Conservation (phyloP, 2,329 filamentous ascomycete species). For the Trichoderma koningiopsis region DNA sequence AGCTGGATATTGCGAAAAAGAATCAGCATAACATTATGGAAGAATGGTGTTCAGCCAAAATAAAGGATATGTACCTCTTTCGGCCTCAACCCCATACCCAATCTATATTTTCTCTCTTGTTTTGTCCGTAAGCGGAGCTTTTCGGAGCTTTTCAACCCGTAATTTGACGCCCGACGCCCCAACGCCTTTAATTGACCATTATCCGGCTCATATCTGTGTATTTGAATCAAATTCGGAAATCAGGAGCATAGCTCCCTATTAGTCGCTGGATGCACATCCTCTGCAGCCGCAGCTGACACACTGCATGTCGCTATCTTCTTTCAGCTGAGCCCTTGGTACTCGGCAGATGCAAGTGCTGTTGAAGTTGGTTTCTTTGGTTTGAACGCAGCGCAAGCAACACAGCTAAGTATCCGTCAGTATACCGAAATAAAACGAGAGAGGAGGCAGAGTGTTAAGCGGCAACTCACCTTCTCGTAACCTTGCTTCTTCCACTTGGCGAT, state of each 20-base stretch:
- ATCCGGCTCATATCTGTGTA: background rate
- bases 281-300: slow-evolving; percentile 95
- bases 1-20: slow-evolving; percentile 32
- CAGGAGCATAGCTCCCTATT: slow-evolving; percentile 27
- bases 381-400: slow-evolving; percentile 92
- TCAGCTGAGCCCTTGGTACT: slow-evolving; percentile 85
- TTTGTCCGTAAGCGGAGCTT: slow-evolving; percentile 3
- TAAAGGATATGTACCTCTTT: slow-evolving; percentile 44
- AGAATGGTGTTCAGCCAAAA: slow-evolving; percentile 35
- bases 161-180: slow-evolving; percentile 25
- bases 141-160: background rate
- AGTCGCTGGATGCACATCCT: slow-evolving; percentile 87
- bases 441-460: background rate
- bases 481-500: slow-evolving; percentile 99
- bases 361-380: slow-evolving; percentile 99
- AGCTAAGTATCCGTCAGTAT: slow-evolving; percentile 56
- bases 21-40: slow-evolving; percentile 40
- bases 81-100: slow-evolving; percentile 2
- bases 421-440: background rate
- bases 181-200: slow-evolving; percentile 23
- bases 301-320: slow-evolving; percentile 86
- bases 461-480: slow-evolving; percentile 88
- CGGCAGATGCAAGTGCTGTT: slow-evolving; percentile 96
- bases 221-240: background rate
- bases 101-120: background rate